Conservation (phyloP, 1,139 yeast species). For the Pichia sp. region DNA sequence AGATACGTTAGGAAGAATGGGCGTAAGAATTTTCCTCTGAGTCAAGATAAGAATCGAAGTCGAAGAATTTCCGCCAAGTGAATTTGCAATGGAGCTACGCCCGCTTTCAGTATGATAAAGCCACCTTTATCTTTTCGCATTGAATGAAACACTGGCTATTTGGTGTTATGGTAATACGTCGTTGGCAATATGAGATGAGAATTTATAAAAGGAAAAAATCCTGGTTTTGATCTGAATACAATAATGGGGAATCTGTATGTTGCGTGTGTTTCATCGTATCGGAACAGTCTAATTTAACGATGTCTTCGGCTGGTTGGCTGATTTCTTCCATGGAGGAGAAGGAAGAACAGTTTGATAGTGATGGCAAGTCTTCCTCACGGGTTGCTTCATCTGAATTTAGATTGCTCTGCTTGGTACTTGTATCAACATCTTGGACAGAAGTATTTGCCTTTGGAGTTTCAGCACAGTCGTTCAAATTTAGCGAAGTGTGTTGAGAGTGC, state of each 20-base stretch:
- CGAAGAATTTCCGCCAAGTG: too few species aligned
- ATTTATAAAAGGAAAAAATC: neutral
- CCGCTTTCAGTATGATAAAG: neutral
- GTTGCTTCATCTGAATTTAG: neutral
- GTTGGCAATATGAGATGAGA: neutral
- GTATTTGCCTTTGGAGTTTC: slow-evolving; percentile 1
- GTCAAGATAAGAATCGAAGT: neutral
- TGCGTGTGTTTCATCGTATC: neutral
- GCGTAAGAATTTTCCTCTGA: neutral
- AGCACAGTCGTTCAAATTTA: slow-evolving; percentile 4
- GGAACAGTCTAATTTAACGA: neutral
- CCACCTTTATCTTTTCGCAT: neutral
- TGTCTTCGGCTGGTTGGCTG: neutral
- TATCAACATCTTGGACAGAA: slow-evolving; percentile 1
- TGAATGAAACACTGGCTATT: neutral
- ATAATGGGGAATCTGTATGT: neutral
- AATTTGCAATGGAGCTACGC: too few species aligned
- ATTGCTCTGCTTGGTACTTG: neutral
- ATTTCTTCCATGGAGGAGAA: slow-evolving; percentile 21
- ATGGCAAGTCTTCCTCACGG: slow-evolving; percentile 22
- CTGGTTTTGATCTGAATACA: neutral
- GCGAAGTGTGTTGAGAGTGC: slow-evolving; percentile 5
- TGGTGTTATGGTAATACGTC: neutral
- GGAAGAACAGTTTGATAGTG: slow-evolving; percentile 25
- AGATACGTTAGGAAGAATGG: neutral